phyloP scores from a whole-genome alignment of 345 rosid species.

The Eucalyptus cloeziana region DNA sequence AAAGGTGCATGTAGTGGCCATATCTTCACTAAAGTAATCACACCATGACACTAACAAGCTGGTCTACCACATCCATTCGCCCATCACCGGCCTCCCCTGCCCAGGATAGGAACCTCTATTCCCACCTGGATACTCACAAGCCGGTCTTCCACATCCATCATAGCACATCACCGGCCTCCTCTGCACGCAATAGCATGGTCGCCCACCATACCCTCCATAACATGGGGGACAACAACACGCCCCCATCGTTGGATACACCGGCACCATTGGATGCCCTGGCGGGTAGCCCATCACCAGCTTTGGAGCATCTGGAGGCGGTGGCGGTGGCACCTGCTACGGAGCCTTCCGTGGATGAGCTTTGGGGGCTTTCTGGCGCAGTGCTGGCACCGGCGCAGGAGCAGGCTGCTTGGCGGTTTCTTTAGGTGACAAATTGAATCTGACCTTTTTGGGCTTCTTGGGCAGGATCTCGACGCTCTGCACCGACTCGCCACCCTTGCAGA shows the following conservation, averaged over 20 bases:
- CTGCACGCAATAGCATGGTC: not conserved
- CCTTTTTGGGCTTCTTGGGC: too few species aligned
- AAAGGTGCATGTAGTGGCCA: slow-evolving; percentile 33
- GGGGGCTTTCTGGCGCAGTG: too few species aligned
- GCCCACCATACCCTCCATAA: not conserved
- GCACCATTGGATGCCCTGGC: not conserved
- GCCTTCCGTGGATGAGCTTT: too few species aligned
- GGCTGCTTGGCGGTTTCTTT: too few species aligned
- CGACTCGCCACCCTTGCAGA: too few species aligned
- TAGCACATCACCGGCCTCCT: not conserved
- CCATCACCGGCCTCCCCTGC: not conserved
- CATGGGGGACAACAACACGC: not conserved
- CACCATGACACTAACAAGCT: slow-evolving; percentile 44
- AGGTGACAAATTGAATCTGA: too few species aligned
- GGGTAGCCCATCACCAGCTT: not conserved
- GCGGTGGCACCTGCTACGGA: too few species aligned
- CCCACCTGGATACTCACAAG: not conserved
- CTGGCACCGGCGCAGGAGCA: too few species aligned
- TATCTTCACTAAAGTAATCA: slow-evolving; percentile 4
- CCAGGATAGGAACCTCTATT: not conserved
- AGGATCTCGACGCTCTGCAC: too few species aligned
- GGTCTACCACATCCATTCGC: not conserved
- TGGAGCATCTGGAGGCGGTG: too few species aligned
- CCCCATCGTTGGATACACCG: not conserved
- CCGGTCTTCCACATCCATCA: not conserved